Conservation (phyloP, 306 rosid genomes). For the Cotoneaster glaucophyllus region DNA sequence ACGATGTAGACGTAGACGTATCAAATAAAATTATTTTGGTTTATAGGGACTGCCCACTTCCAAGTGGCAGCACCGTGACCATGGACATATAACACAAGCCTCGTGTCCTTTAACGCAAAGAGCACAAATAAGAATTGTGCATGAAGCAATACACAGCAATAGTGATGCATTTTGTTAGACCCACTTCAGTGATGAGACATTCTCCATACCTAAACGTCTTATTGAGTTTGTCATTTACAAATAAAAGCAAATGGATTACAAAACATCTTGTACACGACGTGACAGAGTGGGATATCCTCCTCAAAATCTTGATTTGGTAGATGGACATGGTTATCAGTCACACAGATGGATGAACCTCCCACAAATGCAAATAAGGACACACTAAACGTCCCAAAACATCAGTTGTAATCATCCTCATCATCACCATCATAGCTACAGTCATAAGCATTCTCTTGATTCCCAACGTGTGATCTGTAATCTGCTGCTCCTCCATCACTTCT, state of each 20-base stretch:
- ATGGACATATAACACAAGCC: too few relatives aligned
- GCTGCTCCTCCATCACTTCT: neutral
- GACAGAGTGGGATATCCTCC: neutral
- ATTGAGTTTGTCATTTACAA: neutral
- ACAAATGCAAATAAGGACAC: neutral
- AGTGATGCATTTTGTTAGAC: neutral
- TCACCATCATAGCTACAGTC: conserved; percentile 5
- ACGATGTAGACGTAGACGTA: too few relatives aligned
- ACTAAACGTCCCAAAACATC: neutral
- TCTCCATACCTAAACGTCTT: neutral
- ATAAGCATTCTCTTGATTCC: conserved; percentile 1
- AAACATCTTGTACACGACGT: neutral
- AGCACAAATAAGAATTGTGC: too few relatives aligned
- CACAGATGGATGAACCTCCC: neutral
- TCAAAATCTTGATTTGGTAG: neutral
- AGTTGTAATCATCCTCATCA: conserved; percentile 1
- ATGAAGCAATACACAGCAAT: too few relatives aligned
- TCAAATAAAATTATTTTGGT: too few relatives aligned
- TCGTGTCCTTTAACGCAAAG: too few relatives aligned
- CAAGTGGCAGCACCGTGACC: too few relatives aligned
- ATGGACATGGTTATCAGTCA: neutral
- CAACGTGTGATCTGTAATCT: neutral
- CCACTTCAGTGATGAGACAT: neutral
- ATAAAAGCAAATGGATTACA: neutral
- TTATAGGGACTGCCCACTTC: too few relatives aligned